A percentile compares a stretch with the other conserved stretches of the same genome.
Evolutionary conservation across 108 stramenopile genomes (phyloP).

Genomic region (Epithemia pelagica): DNA sequence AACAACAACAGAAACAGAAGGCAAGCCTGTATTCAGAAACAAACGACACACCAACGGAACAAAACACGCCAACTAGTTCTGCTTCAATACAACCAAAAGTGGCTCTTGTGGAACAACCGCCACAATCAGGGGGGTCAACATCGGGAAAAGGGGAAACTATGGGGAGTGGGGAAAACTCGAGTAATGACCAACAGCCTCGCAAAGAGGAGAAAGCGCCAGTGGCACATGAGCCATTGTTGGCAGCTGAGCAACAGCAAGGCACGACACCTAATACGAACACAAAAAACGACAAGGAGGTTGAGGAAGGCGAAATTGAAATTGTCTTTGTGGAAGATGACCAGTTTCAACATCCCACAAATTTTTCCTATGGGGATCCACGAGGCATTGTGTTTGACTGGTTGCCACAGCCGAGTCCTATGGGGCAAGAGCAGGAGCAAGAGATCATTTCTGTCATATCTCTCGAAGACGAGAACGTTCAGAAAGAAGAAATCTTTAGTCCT

Average conservation of each 20-base stretch:
- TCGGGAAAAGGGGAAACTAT: background rate
- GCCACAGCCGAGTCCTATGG: too few species aligned
- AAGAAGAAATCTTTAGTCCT: too few species aligned
- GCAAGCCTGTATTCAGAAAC: background rate
- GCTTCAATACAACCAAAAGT: too few species aligned
- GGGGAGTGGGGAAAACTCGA: background rate
- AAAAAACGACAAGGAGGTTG: background rate
- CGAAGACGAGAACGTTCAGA: too few species aligned
- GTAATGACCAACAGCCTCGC: background rate
- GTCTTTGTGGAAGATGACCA: conserved; percentile 1
- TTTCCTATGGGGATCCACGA: background rate
- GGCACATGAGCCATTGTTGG: background rate
- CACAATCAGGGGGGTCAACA: background rate
- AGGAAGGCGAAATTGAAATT: conserved; percentile 7
- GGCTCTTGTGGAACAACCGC: background rate
- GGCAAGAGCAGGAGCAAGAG: too few species aligned
- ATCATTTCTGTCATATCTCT: too few species aligned
- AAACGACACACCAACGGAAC: background rate
- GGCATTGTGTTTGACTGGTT: background rate
- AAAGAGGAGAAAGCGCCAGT: background rate
- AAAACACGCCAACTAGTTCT: background rate
- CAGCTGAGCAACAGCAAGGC: too few species aligned
- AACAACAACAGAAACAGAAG: background rate
- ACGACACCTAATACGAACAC: too few species aligned
- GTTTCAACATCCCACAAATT: background rate